phyloP scores from a whole-genome alignment of 2,329 filamentous ascomycete genomes.

The Microdochium paspali region DNA sequence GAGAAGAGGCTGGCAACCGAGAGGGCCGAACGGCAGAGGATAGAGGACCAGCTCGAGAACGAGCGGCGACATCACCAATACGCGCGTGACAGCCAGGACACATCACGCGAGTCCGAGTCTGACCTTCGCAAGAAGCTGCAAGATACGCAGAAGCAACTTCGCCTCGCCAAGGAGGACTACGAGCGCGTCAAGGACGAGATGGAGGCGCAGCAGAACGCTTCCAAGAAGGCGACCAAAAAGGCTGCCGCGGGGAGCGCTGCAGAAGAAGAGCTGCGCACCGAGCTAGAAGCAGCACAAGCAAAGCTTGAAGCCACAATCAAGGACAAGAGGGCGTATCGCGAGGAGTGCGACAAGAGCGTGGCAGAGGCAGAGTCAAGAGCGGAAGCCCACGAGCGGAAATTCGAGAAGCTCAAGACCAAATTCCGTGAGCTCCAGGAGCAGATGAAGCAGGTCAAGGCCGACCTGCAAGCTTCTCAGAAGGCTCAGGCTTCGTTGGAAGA shows the following conservation, averaged over 20 bases:
- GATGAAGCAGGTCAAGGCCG: conserved; percentile 51
- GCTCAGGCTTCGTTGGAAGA: conserved; percentile 25
- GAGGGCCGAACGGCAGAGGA: conserved; percentile 17
- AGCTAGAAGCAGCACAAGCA: conserved; percentile 18
- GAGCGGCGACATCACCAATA: conserved; percentile 17
- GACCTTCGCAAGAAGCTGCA: conserved; percentile 22
- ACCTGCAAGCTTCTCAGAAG: conserved; percentile 28
- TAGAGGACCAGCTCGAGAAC: conserved; percentile 22
- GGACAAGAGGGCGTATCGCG: conserved; percentile 34
- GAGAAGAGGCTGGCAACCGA: conserved; percentile 20
- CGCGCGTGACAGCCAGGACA: conserved; percentile 18
- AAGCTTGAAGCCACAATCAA: conserved; percentile 29
- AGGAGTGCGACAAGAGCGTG: conserved; percentile 41
- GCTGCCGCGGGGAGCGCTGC: conserved; percentile 5
- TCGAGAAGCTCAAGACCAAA: conserved; percentile 61
- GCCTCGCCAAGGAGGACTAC: conserved; percentile 18
- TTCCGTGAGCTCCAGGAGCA: conserved; percentile 61
- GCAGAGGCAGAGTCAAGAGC: conserved; percentile 53
- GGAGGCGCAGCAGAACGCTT: conserved; percentile 16
- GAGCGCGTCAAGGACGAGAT: conserved; percentile 24
- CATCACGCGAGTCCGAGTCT: conserved; percentile 17
- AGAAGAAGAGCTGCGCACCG: conserved; percentile 17
- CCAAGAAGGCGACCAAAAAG: conserved; percentile 18
- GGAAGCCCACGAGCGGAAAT: conserved; percentile 58
- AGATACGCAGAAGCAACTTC: conserved; percentile 16